Evolutionary conservation across 164 flowering plant species (phyloP).

Genomic region (Vitis labrusca): DNA sequence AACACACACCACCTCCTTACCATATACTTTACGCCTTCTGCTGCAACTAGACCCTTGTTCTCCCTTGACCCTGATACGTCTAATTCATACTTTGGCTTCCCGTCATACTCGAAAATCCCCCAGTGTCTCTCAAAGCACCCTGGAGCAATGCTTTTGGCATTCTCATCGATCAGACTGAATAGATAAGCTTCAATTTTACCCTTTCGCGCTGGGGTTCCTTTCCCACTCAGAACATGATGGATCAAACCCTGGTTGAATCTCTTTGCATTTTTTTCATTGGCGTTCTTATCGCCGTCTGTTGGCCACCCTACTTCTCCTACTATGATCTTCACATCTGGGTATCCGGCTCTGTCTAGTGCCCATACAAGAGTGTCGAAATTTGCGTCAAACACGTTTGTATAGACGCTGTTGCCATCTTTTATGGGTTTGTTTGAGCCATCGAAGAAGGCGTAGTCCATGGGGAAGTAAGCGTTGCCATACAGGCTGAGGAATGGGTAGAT

Average conservation of each 20-base stretch:
- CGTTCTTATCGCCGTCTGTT: slow-evolving; percentile 74
- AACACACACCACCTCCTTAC: slow-evolving; percentile 62
- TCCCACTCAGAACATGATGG: slow-evolving; percentile 49
- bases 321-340: slow-evolving; percentile 57
- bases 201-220: slow-evolving; percentile 69
- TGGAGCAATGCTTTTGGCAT: slow-evolving; percentile 71
- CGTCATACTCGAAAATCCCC: slow-evolving; percentile 90
- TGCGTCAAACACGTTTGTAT: slow-evolving; percentile 88
- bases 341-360: slow-evolving; percentile 67
- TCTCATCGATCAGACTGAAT: slow-evolving; percentile 83
- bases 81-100: slow-evolving; percentile 79
- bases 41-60: slow-evolving; percentile 45
- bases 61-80: slow-evolving; percentile 46
- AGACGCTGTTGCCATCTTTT: slow-evolving; percentile 47
- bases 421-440: slow-evolving; percentile 57
- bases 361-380: slow-evolving; percentile 75
- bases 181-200: slow-evolving; percentile 59
- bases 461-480: slow-evolving; percentile 65
- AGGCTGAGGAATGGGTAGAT: slow-evolving; percentile 94
- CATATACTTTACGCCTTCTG: slow-evolving; percentile 59
- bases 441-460: slow-evolving; percentile 85
- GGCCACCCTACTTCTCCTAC: slow-evolving; percentile 99
- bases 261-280: slow-evolving; percentile 58
- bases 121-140: slow-evolving; percentile 93
- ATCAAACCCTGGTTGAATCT: slow-evolving; percentile 80